These are phyloP conservation scores for Pseudogymnoascus sp. DNA, from an alignment of 2,329 filamentous ascomycete genomes.

Conservation along the genomic window DNA sequence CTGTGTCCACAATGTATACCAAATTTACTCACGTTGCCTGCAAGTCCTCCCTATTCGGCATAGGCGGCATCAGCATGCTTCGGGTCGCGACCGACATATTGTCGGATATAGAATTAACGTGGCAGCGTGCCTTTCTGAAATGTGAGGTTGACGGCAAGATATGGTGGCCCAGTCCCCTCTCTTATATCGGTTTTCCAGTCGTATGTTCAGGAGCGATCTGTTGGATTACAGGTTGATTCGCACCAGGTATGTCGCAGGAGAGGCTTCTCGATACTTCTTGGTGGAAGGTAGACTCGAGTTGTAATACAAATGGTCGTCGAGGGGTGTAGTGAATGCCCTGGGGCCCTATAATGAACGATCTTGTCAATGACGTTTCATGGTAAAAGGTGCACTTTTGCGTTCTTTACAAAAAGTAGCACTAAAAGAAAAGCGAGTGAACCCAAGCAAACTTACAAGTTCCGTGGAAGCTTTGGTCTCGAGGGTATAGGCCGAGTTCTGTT, in stretches of 20 bases:
- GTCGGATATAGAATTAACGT: slow-evolving; percentile 2
- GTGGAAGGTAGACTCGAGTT: neutral
- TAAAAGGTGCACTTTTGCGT: neutral
- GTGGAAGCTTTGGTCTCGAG: neutral
- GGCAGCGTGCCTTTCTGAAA: slow-evolving; percentile 5
- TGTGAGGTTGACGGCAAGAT: neutral
- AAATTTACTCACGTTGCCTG: slow-evolving; percentile 48
- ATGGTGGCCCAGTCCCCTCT: slow-evolving; percentile 4
- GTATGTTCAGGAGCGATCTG: slow-evolving; percentile 1
- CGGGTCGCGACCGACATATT: slow-evolving; percentile 15
- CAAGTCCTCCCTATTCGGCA: slow-evolving; percentile 54
- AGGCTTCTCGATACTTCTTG: neutral
- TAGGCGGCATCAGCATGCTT: slow-evolving; percentile 40
- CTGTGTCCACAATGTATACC: neutral
- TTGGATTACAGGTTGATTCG: neutral
- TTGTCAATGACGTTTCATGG: slow-evolving; percentile 8
- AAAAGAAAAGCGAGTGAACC: neutral
- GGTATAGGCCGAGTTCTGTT: slow-evolving; percentile 7
- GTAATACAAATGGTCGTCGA: slow-evolving; percentile 1
- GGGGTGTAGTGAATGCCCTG: neutral
- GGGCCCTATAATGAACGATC: neutral
- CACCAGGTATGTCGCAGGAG: neutral
- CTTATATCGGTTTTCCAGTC: neutral
- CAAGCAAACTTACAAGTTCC: slow-evolving; percentile 3
- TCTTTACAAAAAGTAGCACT: neutral